Conservation (phyloP, 2,329 filamentous ascomycete species). For the Akanthomyces dipterigenus region DNA sequence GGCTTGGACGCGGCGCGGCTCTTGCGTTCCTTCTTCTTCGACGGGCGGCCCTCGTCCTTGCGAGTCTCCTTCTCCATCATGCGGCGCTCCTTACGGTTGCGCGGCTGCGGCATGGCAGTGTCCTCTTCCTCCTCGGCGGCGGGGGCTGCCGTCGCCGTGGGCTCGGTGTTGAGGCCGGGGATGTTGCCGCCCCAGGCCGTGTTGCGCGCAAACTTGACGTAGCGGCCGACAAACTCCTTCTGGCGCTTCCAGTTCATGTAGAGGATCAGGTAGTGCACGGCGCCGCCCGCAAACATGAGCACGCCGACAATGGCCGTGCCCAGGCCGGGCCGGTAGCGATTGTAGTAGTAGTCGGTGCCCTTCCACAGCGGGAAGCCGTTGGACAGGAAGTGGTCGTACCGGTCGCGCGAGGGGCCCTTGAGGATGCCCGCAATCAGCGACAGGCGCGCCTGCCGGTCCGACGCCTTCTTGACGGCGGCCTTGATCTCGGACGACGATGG, state of each 20-base stretch:
- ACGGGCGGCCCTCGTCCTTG: constrained; percentile 58
- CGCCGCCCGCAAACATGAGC: constrained; percentile 77
- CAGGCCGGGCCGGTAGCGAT: constrained; percentile 82
- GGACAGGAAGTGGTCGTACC: constrained; percentile 89
- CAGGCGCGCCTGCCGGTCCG: constrained; percentile 75
- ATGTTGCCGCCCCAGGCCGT: constrained; percentile 89
- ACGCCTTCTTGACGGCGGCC: constrained; percentile 71
- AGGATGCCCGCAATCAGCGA: constrained; percentile 82
- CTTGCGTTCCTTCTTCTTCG: constrained; percentile 38
- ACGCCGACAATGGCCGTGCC: constrained; percentile 76
- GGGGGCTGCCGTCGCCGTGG: constrained; percentile 34
- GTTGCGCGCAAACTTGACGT: constrained; percentile 81
- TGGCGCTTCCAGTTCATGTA: constrained; percentile 85
- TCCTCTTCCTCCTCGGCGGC: constrained; percentile 42
- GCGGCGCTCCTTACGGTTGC: constrained; percentile 82
- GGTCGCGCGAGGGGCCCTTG: constrained; percentile 68
- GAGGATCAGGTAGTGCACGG: constrained; percentile 77
- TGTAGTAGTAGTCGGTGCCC: constrained; percentile 97
- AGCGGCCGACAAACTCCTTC: constrained; percentile 82
- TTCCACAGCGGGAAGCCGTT: constrained; percentile 97
- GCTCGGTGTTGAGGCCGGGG: constrained; percentile 52
- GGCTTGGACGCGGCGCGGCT: constrained; percentile 26
- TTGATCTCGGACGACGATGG: constrained; percentile 70
- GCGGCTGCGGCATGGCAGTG: constrained; percentile 45
- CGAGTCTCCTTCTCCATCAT: constrained; percentile 80